phyloP scores from a whole-genome alignment of 2,329 filamentous ascomycete genomes.

The Colletotrichum destructivum region DNA sequence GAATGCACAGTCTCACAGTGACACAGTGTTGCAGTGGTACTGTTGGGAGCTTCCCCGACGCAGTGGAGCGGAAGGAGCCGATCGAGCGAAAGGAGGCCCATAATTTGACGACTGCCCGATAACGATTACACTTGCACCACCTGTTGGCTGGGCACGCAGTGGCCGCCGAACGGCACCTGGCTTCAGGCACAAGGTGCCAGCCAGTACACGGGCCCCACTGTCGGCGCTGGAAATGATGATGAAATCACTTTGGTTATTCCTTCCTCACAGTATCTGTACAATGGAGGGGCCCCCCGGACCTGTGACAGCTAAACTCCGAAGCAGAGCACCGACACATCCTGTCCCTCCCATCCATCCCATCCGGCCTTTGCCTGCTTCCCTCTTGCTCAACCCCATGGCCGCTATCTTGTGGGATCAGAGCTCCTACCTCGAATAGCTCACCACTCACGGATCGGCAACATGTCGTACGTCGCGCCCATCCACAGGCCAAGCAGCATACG shows the following conservation, averaged over 20 bases:
- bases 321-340: slow-evolving; percentile 22
- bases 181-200: neutral
- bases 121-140: too few relatives aligned
- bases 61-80: too few relatives aligned
- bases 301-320: slow-evolving; percentile 40
- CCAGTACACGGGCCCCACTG: neutral
- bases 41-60: too few relatives aligned
- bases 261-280: neutral
- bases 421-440: slow-evolving; percentile 29
- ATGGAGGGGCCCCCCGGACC: slow-evolving; percentile 24
- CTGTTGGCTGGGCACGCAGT: too few relatives aligned
- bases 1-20: too few relatives aligned
- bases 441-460: slow-evolving; percentile 55
- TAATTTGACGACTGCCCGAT: too few relatives aligned
- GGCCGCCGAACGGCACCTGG: neutral
- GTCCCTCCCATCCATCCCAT: slow-evolving; percentile 1
- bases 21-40: too few relatives aligned
- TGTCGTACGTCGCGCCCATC: slow-evolving; percentile 96
- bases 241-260: slow-evolving; percentile 17
- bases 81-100: too few relatives aligned
- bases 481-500: slow-evolving; percentile 93
- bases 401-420: slow-evolving; percentile 32
- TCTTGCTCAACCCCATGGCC: slow-evolving; percentile 23
- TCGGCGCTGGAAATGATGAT: slow-evolving; percentile 32
- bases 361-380: neutral